Evolutionary conservation across 257 asterid genomes (phyloP), one percentile per base, ranked within the genome.

Genomic region (Ilex aquifolium): DNA sequence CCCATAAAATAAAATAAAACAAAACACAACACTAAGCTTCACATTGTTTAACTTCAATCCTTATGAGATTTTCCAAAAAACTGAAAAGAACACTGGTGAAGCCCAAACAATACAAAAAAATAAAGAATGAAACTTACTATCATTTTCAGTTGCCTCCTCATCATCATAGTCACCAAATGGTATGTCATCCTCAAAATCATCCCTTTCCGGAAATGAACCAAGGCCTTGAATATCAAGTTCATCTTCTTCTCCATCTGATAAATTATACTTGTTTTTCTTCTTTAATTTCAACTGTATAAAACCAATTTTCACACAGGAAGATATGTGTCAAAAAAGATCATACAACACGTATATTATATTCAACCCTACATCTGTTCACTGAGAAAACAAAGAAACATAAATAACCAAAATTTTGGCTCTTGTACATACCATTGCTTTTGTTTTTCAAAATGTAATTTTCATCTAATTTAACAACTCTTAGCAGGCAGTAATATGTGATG

Each of bases 201-300:
- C 99, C 70, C 79, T 72, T 69, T 71, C 96, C 8, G 66, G 76
- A 55, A 82, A 68, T 55, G 68, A 73, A 13, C 76, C 75, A 56
- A 69, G 57, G 31, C 61, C 90, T 63, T 46, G 80, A 66, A 73
- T 52, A 57, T 74, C 96, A 68, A 92, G 77, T 56, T 82, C 95
- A 36, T 93, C 99, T 32, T 93, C 99, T 76, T 90, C 96, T 30
- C 91, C 99, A 62, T 93, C 99, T 57, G 97, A 87, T 50, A 93
- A 73, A 79, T 87, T 90, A 74, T 64, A 93, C 80, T 83, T 87
- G 76, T 78, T 76, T 69, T 77, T 79, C 78, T 82, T 90, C 75
- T 80, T 93, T 81, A 77, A 29, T 57, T 84, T 89, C 76, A 89
- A 54, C 97, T 92, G 63, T 53, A 36, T 36, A 7, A 36, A 36